Conservation (phyloP, 176 grass and related monocot genomes). For the Tillandsia fasciculata region DNA sequence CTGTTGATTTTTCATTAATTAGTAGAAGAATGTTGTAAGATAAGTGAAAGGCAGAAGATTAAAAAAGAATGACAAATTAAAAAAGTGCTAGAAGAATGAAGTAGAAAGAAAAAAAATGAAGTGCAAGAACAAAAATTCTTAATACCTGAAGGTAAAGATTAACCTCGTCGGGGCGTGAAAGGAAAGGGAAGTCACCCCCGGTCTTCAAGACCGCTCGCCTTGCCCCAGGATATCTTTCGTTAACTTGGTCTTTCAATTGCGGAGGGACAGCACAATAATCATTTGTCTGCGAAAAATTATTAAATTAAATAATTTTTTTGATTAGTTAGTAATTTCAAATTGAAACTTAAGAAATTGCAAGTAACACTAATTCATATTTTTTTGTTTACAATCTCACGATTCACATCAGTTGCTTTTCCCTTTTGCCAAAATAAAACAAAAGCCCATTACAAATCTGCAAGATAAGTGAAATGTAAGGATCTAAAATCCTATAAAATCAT, state of each 20-base stretch:
- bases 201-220: slow-evolving; percentile 71
- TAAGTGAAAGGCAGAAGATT: no score
- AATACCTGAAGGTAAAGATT: slow-evolving; percentile 96
- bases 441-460: no score
- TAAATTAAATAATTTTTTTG: no score
- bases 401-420: no score
- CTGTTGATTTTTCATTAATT: slow-evolving; percentile 35
- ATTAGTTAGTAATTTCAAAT: no score
- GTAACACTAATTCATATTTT: no score
- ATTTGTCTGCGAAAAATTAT: slow-evolving; percentile 48
- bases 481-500: no score
- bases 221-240: slow-evolving; percentile 79
- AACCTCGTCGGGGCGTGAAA: slow-evolving; percentile 91
- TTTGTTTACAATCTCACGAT: no score
- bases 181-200: slow-evolving; percentile 94
- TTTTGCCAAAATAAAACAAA: no score
- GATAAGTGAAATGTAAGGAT: no score
- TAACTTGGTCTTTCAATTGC: slow-evolving; percentile 78
- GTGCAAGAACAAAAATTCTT: neutral
- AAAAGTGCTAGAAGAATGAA: neutral
- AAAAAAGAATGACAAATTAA: no score
- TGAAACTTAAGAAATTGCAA: no score
- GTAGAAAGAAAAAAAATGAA: slow-evolving; percentile 12
- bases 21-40: slow-evolving; percentile 3
- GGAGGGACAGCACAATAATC: slow-evolving; percentile 93